phyloP scores from a whole-genome alignment of 345 rosid genomes.

The Salix udensis region DNA sequence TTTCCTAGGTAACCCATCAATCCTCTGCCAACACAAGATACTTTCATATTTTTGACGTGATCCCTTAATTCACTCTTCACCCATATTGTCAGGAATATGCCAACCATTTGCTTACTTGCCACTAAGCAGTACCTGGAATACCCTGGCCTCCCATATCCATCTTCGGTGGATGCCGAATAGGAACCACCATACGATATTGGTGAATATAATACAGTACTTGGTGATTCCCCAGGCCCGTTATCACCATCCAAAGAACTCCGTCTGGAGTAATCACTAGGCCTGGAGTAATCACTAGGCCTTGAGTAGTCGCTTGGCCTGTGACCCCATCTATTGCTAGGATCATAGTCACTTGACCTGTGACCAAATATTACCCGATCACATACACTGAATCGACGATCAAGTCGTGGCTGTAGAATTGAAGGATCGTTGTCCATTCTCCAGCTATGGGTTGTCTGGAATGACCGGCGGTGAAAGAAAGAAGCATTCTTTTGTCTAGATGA shows the following conservation, averaged over 20 bases:
- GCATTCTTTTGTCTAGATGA: slow-evolving; percentile 82
- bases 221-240: slow-evolving; percentile 81
- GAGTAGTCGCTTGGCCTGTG: slow-evolving; percentile 67
- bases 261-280: slow-evolving; percentile 86
- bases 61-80: slow-evolving; percentile 84
- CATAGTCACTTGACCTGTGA: slow-evolving; percentile 75
- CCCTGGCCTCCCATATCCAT: slow-evolving; percentile 60
- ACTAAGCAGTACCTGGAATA: slow-evolving; percentile 80
- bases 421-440: slow-evolving; percentile 84
- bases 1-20: slow-evolving; percentile 97
- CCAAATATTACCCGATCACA: slow-evolving; percentile 87
- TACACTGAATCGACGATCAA: slow-evolving; percentile 82
- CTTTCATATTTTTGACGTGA: slow-evolving; percentile 86
- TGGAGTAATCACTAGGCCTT: slow-evolving; percentile 80
- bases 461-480: slow-evolving; percentile 76
- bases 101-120: slow-evolving; percentile 97
- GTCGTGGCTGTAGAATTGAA: slow-evolving; percentile 56
- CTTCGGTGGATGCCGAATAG: slow-evolving; percentile 48
- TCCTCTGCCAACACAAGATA: slow-evolving; percentile 97
- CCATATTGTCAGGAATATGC: slow-evolving; percentile 91
- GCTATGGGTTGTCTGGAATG: slow-evolving; percentile 82
- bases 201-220: slow-evolving; percentile 70
- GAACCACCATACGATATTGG: slow-evolving; percentile 53
- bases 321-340: slow-evolving; percentile 49
- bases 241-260: slow-evolving; percentile 98